Percentiles rank a stretch among this genome's conserved stretches.
These are phyloP conservation scores for Hypoxylon sp. DNA, from an alignment of 2,329 filamentous ascomycete species.

Conservation along the genomic window DNA sequence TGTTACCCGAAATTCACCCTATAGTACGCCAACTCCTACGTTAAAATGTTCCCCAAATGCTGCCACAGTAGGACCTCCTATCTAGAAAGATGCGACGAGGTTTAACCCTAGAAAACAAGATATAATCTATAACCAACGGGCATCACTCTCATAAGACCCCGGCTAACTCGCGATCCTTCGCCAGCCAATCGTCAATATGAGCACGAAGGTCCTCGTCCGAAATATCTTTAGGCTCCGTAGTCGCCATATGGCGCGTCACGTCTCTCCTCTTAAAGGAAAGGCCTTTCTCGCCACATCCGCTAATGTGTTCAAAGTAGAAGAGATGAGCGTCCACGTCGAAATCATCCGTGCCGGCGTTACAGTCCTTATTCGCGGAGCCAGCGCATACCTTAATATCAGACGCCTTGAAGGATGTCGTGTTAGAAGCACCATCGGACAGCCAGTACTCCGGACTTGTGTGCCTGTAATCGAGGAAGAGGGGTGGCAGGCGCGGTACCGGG, in stretches of 20 bases:
- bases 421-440: conserved; percentile 60
- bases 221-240: conserved; percentile 43
- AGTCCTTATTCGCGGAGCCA: conserved; percentile 63
- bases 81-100: background rate
- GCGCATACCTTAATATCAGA: conserved; percentile 63
- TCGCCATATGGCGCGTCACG: conserved; percentile 39
- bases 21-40: conserved; percentile 6
- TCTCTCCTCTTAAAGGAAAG: conserved; percentile 44
- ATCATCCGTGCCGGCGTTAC: conserved; percentile 66
- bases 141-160: conserved; percentile 20
- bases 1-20: background rate
- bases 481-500: conserved; percentile 77
- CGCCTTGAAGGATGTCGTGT: conserved; percentile 57
- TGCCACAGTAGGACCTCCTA: background rate
- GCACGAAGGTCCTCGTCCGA: conserved; percentile 47
- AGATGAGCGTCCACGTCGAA: conserved; percentile 63
- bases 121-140: background rate
- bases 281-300: conserved; percentile 57
- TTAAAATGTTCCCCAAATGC: conserved; percentile 4
- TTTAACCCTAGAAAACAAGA: background rate
- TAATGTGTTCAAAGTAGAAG: conserved; percentile 64
- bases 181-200: conserved; percentile 48
- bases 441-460: conserved; percentile 81
- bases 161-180: conserved; percentile 46
- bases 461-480: conserved; percentile 71